These are phyloP conservation scores for Phytopythium delawarense DNA, from an alignment of 352 stramenopile genomes.

Conservation along the genomic window DNA sequence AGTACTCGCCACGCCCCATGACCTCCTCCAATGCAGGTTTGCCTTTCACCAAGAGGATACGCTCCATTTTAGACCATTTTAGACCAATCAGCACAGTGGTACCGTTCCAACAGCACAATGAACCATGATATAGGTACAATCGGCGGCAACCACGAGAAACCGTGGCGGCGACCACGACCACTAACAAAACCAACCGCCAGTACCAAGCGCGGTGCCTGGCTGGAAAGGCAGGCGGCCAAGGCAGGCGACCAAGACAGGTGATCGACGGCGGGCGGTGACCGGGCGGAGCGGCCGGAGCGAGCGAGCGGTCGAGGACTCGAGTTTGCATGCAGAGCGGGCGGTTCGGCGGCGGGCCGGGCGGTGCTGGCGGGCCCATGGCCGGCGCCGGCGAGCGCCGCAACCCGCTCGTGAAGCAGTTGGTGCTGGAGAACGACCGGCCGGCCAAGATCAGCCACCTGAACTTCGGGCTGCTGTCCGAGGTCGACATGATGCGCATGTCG, in stretches of 20 bases:
- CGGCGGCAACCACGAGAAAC: constrained; percentile 5
- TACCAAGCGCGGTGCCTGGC: not conserved
- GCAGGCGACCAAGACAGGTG: not conserved
- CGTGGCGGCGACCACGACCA: not conserved
- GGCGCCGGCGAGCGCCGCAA: constrained; percentile 64
- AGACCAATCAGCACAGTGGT: not conserved
- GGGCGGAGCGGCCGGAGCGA: not conserved
- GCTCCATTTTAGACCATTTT: too few relatives aligned
- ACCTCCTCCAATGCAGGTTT: not conserved
- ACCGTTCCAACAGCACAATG: not conserved
- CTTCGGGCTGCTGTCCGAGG: constrained; percentile 95
- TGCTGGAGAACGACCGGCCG: constrained; percentile 86
- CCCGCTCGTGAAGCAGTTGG: constrained; percentile 86
- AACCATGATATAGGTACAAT: not conserved
- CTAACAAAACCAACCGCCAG: constrained; percentile 1
- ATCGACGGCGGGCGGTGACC: too few relatives aligned
- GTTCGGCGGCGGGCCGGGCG: constrained; percentile 11
- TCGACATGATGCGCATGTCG: constrained; percentile 95
- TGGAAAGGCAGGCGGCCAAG: not conserved
- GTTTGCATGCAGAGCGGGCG: constrained; percentile 33
- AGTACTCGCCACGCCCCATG: constrained; percentile 86
- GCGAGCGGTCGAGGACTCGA: not conserved
- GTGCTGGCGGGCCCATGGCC: constrained; percentile 10
- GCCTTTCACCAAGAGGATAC: too few relatives aligned
- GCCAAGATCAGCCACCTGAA: constrained; percentile 97